Conservation (phyloP, 208 protist genomes). For the Angomonas ambiguus region DNA sequence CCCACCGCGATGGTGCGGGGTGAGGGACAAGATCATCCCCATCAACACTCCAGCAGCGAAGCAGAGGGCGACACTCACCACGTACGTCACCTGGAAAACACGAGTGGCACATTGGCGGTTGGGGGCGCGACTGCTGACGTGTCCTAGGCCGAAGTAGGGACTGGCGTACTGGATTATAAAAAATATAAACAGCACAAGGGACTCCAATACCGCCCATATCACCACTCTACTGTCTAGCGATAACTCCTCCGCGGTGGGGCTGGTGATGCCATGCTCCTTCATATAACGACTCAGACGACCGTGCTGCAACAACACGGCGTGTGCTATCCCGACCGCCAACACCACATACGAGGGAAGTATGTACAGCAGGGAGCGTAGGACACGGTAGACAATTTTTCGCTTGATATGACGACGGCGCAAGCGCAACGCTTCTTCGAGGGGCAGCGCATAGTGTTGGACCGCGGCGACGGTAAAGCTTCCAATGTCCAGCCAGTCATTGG, state of each 20-base stretch:
- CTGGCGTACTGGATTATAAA: conserved; percentile 15
- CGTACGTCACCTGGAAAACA: conserved; percentile 4
- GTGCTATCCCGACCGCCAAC: conserved; percentile 27
- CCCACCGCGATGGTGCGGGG: conserved; percentile 20
- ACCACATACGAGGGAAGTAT: conserved; percentile 14
- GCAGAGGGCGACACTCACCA: conserved; percentile 11
- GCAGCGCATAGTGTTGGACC: conserved; percentile 22
- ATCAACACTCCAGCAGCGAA: conserved; percentile 26
- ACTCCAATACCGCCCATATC: conserved; percentile 29
- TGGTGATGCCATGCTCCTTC: neutral
- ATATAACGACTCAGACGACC: neutral
- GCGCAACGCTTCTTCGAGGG: conserved; percentile 14
- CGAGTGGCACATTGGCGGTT: conserved; percentile 2
- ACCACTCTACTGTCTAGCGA: conserved; percentile 23
- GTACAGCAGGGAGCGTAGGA: conserved; percentile 12
- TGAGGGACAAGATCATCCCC: conserved; percentile 28
- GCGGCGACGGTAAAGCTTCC: conserved; percentile 32
- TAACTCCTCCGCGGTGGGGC: conserved; percentile 3
- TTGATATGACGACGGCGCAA: conserved; percentile 13
- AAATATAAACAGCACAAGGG: conserved; percentile 16
- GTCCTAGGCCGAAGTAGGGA: conserved; percentile 15
- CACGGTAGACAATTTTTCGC: conserved; percentile 13
- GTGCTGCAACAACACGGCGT: conserved; percentile 17
- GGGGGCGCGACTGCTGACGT: conserved; percentile 15
- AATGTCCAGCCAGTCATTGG: conserved; percentile 31